Evolutionary conservation across 768 basidiomycete species (phyloP), one percentile per base, ranked within the genome.

Genomic region (Mycena epipterygia): DNA sequence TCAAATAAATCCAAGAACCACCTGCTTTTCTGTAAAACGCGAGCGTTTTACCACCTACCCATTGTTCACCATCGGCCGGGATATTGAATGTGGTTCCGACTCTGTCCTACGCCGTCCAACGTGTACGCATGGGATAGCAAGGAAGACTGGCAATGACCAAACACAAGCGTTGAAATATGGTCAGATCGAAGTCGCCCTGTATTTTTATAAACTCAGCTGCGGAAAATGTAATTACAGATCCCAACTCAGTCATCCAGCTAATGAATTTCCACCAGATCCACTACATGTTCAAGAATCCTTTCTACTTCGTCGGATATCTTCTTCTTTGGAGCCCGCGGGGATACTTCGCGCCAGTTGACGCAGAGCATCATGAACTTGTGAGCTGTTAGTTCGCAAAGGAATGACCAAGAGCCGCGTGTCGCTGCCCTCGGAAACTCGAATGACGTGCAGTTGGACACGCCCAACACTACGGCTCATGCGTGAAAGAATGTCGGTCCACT

Each of bases 231-330:
- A 37, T 37, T 37, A 37, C 35, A 37, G 14, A 14, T 37, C 35
- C 14, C 35, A 37, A 37, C 35, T 14, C 35, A 37, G 35, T 14
- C 14, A 14, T 37, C 35, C 35, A 6, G 35, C 35, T 63, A 52
- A 63, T 63, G 46, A 29, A 49, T 63, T 33, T 63, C 35, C 49
- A 63, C 32, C 46, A 63, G 25, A 51, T 52, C 48, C 33, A 27
- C 39, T 27, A 35, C 21, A 23, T 52, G 16, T 9, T 19, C 33
- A 17, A 51, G 35, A 25, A 63, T 63, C 19, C 4, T 21, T 12
- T 35, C 25, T n/a, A 63, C 21, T 16, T 52, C 48, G 19, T 27
- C 37, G 19, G 27, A 14, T 5, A 23, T 37, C 11, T 5, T 51
- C 25, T 21, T 32, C 46, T 11, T 41, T 21, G 32, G 21, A 48